phyloP scores from a whole-genome alignment of 208 protist species.

The Trypanosoma cruzi region DNA sequence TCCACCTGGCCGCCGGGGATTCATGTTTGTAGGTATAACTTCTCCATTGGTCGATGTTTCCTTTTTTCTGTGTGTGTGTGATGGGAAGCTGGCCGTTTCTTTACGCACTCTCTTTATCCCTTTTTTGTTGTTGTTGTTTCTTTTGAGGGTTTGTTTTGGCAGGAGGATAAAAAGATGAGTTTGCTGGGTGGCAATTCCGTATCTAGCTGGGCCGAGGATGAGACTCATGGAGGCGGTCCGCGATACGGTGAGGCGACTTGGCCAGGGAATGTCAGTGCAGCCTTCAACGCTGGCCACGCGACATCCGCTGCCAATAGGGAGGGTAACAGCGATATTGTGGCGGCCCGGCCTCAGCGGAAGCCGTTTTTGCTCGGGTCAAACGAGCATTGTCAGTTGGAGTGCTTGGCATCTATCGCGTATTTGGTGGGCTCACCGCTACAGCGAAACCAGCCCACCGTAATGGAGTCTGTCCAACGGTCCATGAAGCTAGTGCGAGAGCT shows the following conservation, averaged over 20 bases:
- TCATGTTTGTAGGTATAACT: constrained; percentile 28
- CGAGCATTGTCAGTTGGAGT: constrained; percentile 39
- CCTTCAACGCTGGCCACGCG: neutral
- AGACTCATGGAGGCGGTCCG: neutral
- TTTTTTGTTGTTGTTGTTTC: constrained; percentile 20
- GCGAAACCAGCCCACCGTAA: constrained; percentile 37
- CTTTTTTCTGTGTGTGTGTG: no score
- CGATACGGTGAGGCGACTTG: neutral
- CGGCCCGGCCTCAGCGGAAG: neutral
- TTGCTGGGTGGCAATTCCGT: neutral
- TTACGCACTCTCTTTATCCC: no score
- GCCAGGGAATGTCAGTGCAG: neutral
- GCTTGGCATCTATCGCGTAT: constrained; percentile 64
- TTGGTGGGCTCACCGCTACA: constrained; percentile 70
- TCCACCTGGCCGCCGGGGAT: constrained; percentile 65
- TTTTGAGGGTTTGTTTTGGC: neutral
- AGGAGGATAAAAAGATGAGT: constrained; percentile 1
- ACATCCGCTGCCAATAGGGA: neutral
- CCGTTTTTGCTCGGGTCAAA: neutral
- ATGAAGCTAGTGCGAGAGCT: constrained; percentile 41
- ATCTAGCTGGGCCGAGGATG: constrained; percentile 8
- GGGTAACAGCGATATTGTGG: neutral
- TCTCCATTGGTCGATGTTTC: neutral
- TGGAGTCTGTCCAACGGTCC: constrained; percentile 22
- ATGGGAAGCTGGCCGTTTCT: no score